Evolutionary conservation across 2,329 filamentous ascomycete species (phyloP).

Genomic region (Sarocladiaceae sp.): DNA sequence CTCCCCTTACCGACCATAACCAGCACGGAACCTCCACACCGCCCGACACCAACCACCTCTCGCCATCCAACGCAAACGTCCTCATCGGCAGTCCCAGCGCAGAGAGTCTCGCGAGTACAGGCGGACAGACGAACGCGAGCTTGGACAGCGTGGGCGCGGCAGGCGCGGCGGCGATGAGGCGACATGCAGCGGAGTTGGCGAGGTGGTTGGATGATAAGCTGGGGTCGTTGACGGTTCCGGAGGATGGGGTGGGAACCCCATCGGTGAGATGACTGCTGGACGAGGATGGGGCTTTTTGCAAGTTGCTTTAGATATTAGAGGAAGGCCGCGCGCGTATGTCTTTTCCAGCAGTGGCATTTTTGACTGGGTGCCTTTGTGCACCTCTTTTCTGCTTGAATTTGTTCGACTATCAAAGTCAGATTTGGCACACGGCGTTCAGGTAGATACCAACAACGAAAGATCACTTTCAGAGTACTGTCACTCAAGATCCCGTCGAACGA

Average conservation of each 20-base stretch:
- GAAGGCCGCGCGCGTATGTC: too few species aligned
- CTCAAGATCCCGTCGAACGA: too few species aligned
- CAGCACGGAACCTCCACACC: neutral
- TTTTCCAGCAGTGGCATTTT: too few species aligned
- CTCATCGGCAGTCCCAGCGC: constrained; percentile 32
- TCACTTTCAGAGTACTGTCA: too few species aligned
- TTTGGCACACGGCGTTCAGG: constrained; percentile 9
- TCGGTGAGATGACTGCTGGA: neutral
- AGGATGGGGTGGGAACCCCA: constrained; percentile 36
- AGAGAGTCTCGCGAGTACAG: constrained; percentile 40
- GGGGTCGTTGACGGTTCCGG: constrained; percentile 44
- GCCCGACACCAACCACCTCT: constrained; percentile 5
- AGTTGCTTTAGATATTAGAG: too few species aligned
- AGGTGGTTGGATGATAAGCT: constrained; percentile 55
- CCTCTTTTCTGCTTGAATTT: too few species aligned
- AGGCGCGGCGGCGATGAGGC: constrained; percentile 44
- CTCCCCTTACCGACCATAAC: neutral
- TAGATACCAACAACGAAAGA: constrained; percentile 10
- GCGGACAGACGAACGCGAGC: constrained; percentile 37
- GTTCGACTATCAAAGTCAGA: neutral
- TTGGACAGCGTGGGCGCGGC: constrained; percentile 33
- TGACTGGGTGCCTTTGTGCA: too few species aligned
- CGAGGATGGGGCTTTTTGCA: too few species aligned
- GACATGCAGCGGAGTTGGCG: constrained; percentile 53
- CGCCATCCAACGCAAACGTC: constrained; percentile 17